Base-by-base conservation (phyloP, 208 protist genomes). In the Wallacemonas sp. region DNA sequence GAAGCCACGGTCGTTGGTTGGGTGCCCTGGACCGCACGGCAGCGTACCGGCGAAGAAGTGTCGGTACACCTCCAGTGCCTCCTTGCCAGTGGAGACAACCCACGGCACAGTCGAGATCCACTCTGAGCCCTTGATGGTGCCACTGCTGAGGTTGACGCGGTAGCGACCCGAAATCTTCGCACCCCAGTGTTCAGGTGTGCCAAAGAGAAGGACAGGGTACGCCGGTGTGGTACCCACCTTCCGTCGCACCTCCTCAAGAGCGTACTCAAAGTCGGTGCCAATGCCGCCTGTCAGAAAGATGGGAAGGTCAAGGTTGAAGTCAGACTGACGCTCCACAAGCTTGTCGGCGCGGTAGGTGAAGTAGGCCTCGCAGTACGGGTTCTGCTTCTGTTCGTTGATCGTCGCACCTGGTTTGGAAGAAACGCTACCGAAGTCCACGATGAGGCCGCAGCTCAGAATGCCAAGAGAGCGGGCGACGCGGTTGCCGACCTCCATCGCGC, bases 401-500 rank as follows among this genome's bases (percentile, higher is more conserved):
- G 84, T 93, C n/a, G 81, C 76, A 6, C 89, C 89, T 26, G 89
- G 89, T 58, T 91, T 95, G 8, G 73, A 39, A 13, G 91, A 65
- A 27, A 93, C 77, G 57, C 87, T 86, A 59, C 89, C 83, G 66
- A 97, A 96, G 65, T 97, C 92, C n/a, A 95, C 89, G 62, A 97
- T 77, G 44, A 95, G 72, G 45, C 89, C 93, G 68, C 89, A 95
- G 1, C 88, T 95, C 38, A 97, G 77, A 42, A 97, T 96, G 41
- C 91, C 89, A 27, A 95, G 81, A 2, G 85, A 89, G 69, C 82
- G 85, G 42, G 93, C 91, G 0, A 97, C 93, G 21, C 89, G 91
- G 79, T 97, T 97, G 54, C 93, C 93, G 6, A 97, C 91, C 68
- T 96, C 91, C 93, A 97, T 97, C 29, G 91, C 91, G 45, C 93